A percentile compares a stretch with the other conserved stretches of the same genome.
phyloP scores from a whole-genome alignment of 1,284 basidiomycete genomes.

The Boletellus sp. region DNA sequence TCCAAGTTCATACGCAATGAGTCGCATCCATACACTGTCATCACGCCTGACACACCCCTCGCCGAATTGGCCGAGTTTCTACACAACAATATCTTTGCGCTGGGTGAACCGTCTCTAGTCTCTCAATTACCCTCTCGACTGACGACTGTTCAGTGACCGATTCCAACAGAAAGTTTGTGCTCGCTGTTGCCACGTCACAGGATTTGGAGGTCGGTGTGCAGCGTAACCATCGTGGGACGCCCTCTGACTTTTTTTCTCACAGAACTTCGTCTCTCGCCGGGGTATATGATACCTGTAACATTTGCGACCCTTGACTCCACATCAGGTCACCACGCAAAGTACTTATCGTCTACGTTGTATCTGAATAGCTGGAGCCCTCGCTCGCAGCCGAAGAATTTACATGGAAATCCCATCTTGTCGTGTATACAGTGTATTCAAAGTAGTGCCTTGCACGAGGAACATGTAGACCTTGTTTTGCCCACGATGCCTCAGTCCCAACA shows the following conservation, averaged over 20 bases:
- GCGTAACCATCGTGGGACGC: not conserved
- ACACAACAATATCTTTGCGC: constrained; percentile 66
- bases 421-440: not conserved
- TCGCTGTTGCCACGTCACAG: constrained; percentile 76
- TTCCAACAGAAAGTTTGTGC: constrained; percentile 76
- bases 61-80: constrained; percentile 77
- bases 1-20: constrained; percentile 70
- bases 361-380: not conserved
- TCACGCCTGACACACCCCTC: constrained; percentile 76
- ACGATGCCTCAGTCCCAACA: not conserved
- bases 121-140: not conserved
- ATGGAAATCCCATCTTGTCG: not conserved
- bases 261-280: constrained; percentile 57
- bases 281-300: constrained; percentile 33
- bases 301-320: not conserved
- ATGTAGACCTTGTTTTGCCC: not conserved
- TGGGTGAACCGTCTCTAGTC: constrained; percentile 48
- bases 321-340: no score
- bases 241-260: constrained; percentile 7
- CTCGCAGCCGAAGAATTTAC: not conserved
- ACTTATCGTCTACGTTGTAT: constrained; percentile 1
- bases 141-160: constrained; percentile 65
- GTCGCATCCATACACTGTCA: constrained; percentile 70
- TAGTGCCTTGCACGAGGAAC: not conserved
- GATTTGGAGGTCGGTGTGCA: constrained; percentile 64